Base-by-base conservation (phyloP, 2,329 filamentous ascomycete genomes). In the Zalaria obscura region DNA sequence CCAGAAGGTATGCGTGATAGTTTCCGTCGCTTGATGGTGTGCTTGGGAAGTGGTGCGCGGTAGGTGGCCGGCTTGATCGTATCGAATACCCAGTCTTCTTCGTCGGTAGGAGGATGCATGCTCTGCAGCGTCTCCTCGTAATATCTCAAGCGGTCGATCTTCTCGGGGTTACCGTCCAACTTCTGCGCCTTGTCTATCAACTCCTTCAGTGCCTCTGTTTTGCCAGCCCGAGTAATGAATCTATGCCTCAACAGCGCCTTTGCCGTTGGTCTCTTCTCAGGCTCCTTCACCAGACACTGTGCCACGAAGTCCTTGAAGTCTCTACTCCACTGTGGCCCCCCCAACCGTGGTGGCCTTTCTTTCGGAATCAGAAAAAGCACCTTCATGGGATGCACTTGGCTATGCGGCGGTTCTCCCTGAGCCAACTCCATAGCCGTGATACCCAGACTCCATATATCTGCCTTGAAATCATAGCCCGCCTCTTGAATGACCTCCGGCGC, bases 261-360 rank as follows among this genome's bases (percentile, higher is more conserved):
- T 7, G 91, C 89, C 0, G 82, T 82, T 0, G 87, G 84, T 47
- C 91, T 70, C 50, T 75, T 75, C 47, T 94, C 86, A 5, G 87
- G 82, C 53, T 96, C 87, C 58, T 96, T 98, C 53, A 89, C 82
- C 46, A 98, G 69, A 57, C 91, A 98, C 50, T 86, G 78, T 0
- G 85, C 73, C 18, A 98, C 72, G 54, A 98, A 98, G 55, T 98
- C 89, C 55, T 87, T 93, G 68, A 96, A 94, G 32, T 93, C 85
- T 53, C 74, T 81, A 62, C 83, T 88, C 63, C 87, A 95, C 18
- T 45, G 45, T 41, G 39, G 50, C 25, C 87, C 88, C 57, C 94
- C 86, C 1, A 98, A 68, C 34, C 80, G 75, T 4, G 91, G 89
- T 2, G 91, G 79, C 2, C 83, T 69, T 52, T 87, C 86, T 64